These are phyloP conservation scores for Fusarium liriodendri DNA, from an alignment of 2,329 filamentous ascomycete genomes.

Conservation along the genomic window DNA sequence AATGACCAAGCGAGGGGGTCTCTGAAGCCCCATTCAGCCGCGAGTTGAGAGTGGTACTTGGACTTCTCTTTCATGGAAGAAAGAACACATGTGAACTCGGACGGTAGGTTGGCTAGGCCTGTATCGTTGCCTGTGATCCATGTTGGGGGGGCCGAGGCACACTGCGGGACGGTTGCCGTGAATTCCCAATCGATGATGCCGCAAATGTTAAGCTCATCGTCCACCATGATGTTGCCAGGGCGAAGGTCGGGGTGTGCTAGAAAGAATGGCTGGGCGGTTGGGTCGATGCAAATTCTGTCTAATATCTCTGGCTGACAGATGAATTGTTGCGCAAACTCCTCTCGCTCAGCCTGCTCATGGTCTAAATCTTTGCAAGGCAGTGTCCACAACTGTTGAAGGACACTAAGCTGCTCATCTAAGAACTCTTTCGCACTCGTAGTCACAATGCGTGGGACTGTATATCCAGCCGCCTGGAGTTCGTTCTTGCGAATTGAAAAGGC, in stretches of 20 bases:
- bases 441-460: not conserved
- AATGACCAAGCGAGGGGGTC: not conserved
- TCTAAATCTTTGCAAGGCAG: not conserved
- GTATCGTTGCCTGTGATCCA: not conserved
- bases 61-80: not conserved
- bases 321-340: not conserved
- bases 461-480: not conserved
- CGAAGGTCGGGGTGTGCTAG: not conserved
- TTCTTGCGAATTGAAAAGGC: not conserved
- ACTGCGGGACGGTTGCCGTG: not conserved
- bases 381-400: not conserved
- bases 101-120: not conserved
- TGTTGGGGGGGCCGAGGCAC: not conserved
- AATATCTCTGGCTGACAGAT: not conserved
- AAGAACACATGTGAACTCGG: not conserved
- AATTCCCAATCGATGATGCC: not conserved
- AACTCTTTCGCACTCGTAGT: not conserved
- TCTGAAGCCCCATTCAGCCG: not conserved
- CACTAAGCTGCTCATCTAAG: not conserved
- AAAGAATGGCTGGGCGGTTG: not conserved
- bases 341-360: not conserved
- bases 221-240: not conserved
- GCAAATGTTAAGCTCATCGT: not conserved
- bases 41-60: not conserved
- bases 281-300: not conserved